Percentiles rank a stretch among this genome's conserved stretches.
Evolutionary conservation across 345 rosid genomes (phyloP).

Genomic region (Populus simonii): DNA sequence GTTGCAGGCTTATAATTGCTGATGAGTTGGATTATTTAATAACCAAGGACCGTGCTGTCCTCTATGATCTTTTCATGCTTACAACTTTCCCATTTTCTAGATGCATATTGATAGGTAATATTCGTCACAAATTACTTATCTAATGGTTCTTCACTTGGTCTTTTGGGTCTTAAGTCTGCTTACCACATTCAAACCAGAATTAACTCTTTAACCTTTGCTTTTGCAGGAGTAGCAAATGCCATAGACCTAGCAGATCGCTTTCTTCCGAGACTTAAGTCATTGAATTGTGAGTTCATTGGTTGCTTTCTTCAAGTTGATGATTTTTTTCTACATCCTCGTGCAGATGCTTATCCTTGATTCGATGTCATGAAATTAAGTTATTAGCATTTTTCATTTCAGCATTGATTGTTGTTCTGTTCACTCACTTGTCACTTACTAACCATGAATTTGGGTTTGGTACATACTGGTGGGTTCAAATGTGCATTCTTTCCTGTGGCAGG

Average conservation of each 20-base stretch:
- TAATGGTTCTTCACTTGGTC: not conserved
- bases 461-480: slow-evolving; percentile 3
- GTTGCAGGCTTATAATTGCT: slow-evolving; percentile 67
- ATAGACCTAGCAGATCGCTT: slow-evolving; percentile 88
- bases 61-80: slow-evolving; percentile 92
- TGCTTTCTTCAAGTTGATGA: not conserved
- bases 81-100: slow-evolving; percentile 76
- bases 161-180: not conserved
- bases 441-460: slow-evolving; percentile 4
- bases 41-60: slow-evolving; percentile 76
- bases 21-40: slow-evolving; percentile 92
- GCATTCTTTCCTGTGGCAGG: slow-evolving; percentile 37
- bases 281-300: slow-evolving; percentile 58
- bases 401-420: not conserved
- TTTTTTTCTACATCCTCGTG: no score
- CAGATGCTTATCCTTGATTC: no score
- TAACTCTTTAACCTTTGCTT: not conserved
- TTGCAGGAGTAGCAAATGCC: slow-evolving; percentile 85
- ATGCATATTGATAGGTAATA: slow-evolving; percentile 75
- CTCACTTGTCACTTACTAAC: not conserved
- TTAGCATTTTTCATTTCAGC: not conserved
- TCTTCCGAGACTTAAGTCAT: slow-evolving; percentile 74
- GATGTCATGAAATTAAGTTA: not conserved
- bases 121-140: not conserved
- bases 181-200: not conserved